A percentile compares a stretch with the other conserved stretches of the same genome.
phyloP scores from a whole-genome alignment of 2,329 filamentous ascomycete genomes.

The Colletotrichum simmondsii region DNA sequence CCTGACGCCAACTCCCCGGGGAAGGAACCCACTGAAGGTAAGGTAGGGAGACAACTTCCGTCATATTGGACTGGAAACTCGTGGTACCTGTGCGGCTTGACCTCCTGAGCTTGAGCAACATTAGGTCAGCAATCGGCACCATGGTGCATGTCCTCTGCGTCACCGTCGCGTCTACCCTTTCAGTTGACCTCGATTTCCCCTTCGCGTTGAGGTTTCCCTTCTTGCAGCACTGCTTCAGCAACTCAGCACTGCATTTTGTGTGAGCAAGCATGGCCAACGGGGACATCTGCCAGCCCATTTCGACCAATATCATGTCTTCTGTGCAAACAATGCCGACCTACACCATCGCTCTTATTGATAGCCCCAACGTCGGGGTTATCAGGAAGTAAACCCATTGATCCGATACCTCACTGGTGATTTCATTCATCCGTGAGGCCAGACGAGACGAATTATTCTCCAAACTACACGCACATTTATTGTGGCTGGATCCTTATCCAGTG shows the following conservation, averaged over 20 bases:
- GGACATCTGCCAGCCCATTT: background rate
- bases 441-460: background rate
- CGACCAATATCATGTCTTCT: background rate
- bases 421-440: constrained; percentile 16
- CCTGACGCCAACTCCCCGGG: constrained; percentile 15
- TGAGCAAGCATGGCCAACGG: constrained; percentile 5
- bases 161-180: constrained; percentile 16
- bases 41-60: background rate
- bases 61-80: background rate
- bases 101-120: background rate
- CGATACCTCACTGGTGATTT: constrained; percentile 40
- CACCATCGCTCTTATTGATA: constrained; percentile 46
- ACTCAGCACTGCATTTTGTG: background rate
- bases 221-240: background rate
- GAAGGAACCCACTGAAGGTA: constrained; percentile 5
- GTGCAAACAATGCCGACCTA: constrained; percentile 37
- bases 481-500: background rate
- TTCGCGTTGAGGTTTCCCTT: background rate
- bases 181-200: background rate
- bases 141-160: constrained; percentile 20
- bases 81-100: background rate
- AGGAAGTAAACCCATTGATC: constrained; percentile 49
- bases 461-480: background rate
- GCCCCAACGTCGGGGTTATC: constrained; percentile 64
- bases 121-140: constrained; percentile 29